A percentile compares a stretch with the other conserved stretches of the same genome.
phyloP scores from a whole-genome alignment of 139 green algal genomes.

The Eudorina sp. region DNA sequence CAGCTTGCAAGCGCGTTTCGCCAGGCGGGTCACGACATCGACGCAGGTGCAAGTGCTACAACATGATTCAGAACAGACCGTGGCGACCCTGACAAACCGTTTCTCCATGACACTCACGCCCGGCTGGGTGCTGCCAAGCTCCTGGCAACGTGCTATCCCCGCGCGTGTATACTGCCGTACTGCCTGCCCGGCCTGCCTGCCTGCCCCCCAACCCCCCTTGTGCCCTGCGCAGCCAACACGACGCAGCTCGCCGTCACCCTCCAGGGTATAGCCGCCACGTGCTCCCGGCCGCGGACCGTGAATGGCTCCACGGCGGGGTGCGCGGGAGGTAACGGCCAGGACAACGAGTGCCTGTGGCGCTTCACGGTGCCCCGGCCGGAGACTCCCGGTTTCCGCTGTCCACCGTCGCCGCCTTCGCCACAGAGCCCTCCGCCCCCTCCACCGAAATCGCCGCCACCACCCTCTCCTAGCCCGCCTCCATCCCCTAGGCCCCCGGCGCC shows the following conservation, averaged over 20 bases:
- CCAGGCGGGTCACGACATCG: too few species aligned
- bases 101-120: too few species aligned
- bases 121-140: too few species aligned
- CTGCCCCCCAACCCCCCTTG: too few species aligned
- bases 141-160: too few species aligned
- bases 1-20: too few species aligned
- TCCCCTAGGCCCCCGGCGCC: background rate
- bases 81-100: too few species aligned
- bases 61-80: too few species aligned
- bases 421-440: background rate
- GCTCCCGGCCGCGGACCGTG: background rate
- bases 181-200: too few species aligned
- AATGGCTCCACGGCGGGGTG: background rate
- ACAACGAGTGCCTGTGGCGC: slow-evolving; percentile 1
- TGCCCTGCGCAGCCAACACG: too few species aligned
- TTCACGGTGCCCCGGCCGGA: background rate
- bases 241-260: background rate
- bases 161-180: too few species aligned
- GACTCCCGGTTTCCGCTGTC: background rate
- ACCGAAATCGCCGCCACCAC: background rate
- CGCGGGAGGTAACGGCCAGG: background rate
- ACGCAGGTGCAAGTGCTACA: too few species aligned
- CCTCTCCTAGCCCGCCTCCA: background rate
- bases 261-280: background rate
- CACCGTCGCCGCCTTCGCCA: background rate